Evolutionary conservation across 2,329 filamentous ascomycete genomes (phyloP).

Genomic region (Saccharata proteae): DNA sequence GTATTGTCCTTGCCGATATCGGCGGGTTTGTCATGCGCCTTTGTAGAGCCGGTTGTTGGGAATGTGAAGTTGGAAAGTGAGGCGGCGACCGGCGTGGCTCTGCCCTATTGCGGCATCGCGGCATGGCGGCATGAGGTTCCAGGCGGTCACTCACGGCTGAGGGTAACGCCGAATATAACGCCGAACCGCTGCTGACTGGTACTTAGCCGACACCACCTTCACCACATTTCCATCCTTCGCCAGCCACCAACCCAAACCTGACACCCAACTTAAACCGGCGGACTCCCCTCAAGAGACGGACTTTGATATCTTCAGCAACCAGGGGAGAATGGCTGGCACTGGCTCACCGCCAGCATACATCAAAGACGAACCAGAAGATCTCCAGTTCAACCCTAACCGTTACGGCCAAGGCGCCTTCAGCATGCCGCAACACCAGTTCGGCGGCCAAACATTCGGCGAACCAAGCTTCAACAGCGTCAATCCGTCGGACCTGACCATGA

Average conservation of each 20-base stretch:
- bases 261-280: constrained; percentile 25
- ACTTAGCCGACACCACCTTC: constrained; percentile 30
- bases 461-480: constrained; percentile 46
- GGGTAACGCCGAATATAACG: too few relatives aligned
- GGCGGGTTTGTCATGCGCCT: too few relatives aligned
- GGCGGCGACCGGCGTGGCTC: too few relatives aligned
- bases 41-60: too few relatives aligned
- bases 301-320: constrained; percentile 29
- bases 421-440: constrained; percentile 38
- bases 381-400: constrained; percentile 39
- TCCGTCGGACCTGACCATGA: constrained; percentile 73
- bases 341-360: constrained; percentile 49
- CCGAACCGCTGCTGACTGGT: too few relatives aligned
- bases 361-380: constrained; percentile 56
- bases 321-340: constrained; percentile 39
- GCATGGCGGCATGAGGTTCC: too few relatives aligned
- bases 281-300: constrained; percentile 28
- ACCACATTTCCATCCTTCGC: constrained; percentile 30
- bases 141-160: too few relatives aligned
- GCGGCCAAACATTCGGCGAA: constrained; percentile 11
- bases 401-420: constrained; percentile 39
- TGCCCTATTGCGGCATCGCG: too few relatives aligned
- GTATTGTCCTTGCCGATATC: too few relatives aligned
- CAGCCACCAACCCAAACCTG: constrained; percentile 21
- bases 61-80: too few relatives aligned